phyloP scores from a whole-genome alignment of 805 yeast genomes.

The Priceomyces castillae region DNA sequence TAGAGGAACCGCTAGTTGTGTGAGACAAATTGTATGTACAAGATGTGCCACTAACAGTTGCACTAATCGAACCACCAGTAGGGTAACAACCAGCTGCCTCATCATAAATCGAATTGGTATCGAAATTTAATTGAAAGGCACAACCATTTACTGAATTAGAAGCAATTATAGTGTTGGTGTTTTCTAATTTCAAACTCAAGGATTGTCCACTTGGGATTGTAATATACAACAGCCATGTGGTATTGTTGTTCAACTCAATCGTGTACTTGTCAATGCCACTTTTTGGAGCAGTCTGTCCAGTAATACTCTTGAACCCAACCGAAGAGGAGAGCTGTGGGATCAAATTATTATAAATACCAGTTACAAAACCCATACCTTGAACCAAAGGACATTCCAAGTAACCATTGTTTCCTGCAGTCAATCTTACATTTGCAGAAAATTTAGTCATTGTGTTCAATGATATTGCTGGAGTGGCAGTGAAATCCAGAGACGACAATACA shows the following conservation, averaged over 20 bases:
- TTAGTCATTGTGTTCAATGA: constrained; percentile 10
- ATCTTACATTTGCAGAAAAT: constrained; percentile 14
- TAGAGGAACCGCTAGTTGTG: constrained; percentile 43
- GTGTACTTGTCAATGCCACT: constrained; percentile 13
- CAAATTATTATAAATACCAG: constrained; percentile 49
- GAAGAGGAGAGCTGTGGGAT: constrained; percentile 8
- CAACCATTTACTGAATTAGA: constrained; percentile 14
- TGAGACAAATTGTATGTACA: constrained; percentile 43
- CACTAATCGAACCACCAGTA: constrained; percentile 42
- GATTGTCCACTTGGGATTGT: constrained; percentile 25
- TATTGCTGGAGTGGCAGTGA: constrained; percentile 1
- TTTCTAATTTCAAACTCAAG: constrained; percentile 21
- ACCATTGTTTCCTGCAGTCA: constrained; percentile 5
- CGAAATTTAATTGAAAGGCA: constrained; percentile 28
- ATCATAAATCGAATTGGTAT: constrained; percentile 43
- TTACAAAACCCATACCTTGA: constrained; percentile 76
- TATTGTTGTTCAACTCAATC: constrained; percentile 13
- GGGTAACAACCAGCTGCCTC: constrained; percentile 63
- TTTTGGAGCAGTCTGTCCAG: constrained; percentile 8
- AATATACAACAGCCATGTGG: constrained; percentile 16
- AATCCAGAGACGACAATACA: constrained; percentile 7
- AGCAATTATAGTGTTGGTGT: constrained; percentile 18
- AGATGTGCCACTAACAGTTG: constrained; percentile 24
- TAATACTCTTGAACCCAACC: constrained; percentile 7
- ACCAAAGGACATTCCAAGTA: constrained; percentile 44